Conservation (phyloP, 1,139 yeast genomes). For the Saccharomyces hybrid region DNA sequence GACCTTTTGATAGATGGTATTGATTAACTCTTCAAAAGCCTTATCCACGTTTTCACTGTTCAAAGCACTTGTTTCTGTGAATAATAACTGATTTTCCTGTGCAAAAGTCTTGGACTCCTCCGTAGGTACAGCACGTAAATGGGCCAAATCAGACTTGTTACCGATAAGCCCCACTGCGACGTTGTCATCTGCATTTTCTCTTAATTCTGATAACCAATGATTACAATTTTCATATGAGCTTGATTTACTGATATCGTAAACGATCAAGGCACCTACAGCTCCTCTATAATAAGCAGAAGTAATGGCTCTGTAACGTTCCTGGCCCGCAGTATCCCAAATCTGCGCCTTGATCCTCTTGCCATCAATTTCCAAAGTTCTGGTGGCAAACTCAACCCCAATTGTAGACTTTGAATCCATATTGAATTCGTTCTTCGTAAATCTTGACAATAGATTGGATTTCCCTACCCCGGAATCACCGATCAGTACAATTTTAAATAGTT, state of each 20-base stretch:
- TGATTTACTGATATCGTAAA: slow-evolving; percentile 90
- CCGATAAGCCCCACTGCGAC: slow-evolving; percentile 95
- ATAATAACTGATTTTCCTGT: slow-evolving; percentile 80
- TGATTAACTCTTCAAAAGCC: slow-evolving; percentile 86
- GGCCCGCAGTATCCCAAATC: slow-evolving; percentile 99
- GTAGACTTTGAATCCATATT: slow-evolving; percentile 91
- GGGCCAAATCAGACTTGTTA: slow-evolving; percentile 92
- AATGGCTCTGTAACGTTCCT: slow-evolving; percentile 95
- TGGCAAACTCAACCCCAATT: slow-evolving; percentile 97
- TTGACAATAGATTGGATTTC: slow-evolving; percentile 83
- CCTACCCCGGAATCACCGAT: slow-evolving; percentile 99
- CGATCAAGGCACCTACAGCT: slow-evolving; percentile 94
- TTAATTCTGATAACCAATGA: slow-evolving; percentile 91
- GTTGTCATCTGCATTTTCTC: slow-evolving; percentile 95
- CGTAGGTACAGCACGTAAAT: slow-evolving; percentile 92
- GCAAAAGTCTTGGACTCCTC: slow-evolving; percentile 97
- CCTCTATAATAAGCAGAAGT: slow-evolving; percentile 97
- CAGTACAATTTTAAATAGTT: slow-evolving; percentile 86
- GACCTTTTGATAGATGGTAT: slow-evolving; percentile 89
- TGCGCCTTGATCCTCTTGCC: slow-evolving; percentile 96
- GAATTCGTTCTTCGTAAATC: slow-evolving; percentile 94
- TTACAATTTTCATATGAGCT: slow-evolving; percentile 90
- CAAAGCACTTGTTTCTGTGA: slow-evolving; percentile 94
- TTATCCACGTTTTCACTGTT: slow-evolving; percentile 91
- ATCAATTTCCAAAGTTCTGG: slow-evolving; percentile 89